phyloP scores from a whole-genome alignment of 2,329 filamentous ascomycete species.

The Colletotrichum tropicale region DNA sequence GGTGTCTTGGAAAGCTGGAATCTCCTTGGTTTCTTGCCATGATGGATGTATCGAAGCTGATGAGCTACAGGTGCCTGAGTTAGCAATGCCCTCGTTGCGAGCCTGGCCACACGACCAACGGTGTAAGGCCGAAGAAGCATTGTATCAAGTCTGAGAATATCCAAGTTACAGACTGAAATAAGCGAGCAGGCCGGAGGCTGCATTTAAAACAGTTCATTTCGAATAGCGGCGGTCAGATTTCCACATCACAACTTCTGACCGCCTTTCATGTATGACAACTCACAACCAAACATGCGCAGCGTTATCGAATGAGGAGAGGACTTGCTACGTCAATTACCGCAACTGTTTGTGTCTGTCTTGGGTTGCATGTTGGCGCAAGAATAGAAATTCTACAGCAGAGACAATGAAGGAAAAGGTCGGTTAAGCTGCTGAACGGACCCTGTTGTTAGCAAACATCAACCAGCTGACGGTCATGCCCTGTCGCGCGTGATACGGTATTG shows the following conservation, averaged over 20 bases:
- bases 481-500: background rate
- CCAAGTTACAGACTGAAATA: background rate
- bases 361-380: background rate
- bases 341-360: background rate
- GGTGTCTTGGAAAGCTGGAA: rapidly evolving
- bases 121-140: background rate
- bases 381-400: background rate
- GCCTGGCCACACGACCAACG: background rate
- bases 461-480: background rate
- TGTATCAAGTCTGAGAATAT: background rate
- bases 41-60: background rate
- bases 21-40: background rate
- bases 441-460: background rate
- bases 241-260: background rate
- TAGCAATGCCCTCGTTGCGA: background rate
- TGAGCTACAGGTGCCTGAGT: background rate
- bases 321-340: background rate
- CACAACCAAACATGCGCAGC: background rate
- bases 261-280: background rate
- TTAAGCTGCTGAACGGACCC: background rate
- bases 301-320: background rate
- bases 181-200: background rate
- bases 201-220: background rate
- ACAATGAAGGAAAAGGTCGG: background rate
- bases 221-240: background rate